Evolutionary conservation across 805 yeast genomes (phyloP), one percentile per base, ranked within the genome.

Genomic region (Metschnikowia rubicola): DNA sequence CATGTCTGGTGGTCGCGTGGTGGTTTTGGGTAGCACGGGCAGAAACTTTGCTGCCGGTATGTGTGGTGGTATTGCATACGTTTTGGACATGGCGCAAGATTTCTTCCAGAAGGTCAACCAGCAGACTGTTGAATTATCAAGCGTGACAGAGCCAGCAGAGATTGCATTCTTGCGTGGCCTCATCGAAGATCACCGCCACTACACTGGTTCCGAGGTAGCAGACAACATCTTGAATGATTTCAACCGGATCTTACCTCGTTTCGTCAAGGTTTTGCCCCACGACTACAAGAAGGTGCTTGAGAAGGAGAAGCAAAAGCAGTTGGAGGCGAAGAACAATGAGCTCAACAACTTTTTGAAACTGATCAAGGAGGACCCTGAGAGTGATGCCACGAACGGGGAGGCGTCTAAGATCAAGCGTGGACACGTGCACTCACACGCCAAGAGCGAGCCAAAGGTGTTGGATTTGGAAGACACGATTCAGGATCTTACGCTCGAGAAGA

Each of bases 41-140:
- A 82, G 97, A 54, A 85, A 90, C 75, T 87, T 87, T 66, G 97
- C 88, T 52, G 96, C 99, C 47, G 99, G 99, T 76, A 94, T 94
- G 86, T 91, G 97, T 59, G 99, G 99, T 71, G 99, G 99, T 81
- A 92, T 94, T 67, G 96, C 97, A 12, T 92, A 92, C 64, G 97
- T 95, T 50, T 77, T 92, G 59, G 96, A 91, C 60, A 87, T 92
- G 75, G 97, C 94, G 43, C 96, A 91, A 64, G 97, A 90, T 64
- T 91, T 92, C 62, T 75, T 75, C 52, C 81, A 82, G 53, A 84
- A 84, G 68, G 89, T 88, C 56, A 92, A 92, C 71, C 64, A 69
- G 37, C 92, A 85, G 56, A 83, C 88, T 57, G 92, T 94, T 56
- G 97, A 86, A 60, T 78, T 94, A 48, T 76, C 86, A 39, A 75